Evolutionary conservation across 257 asterid species (phyloP).

Genomic region (Nicotiana sylvestris): DNA sequence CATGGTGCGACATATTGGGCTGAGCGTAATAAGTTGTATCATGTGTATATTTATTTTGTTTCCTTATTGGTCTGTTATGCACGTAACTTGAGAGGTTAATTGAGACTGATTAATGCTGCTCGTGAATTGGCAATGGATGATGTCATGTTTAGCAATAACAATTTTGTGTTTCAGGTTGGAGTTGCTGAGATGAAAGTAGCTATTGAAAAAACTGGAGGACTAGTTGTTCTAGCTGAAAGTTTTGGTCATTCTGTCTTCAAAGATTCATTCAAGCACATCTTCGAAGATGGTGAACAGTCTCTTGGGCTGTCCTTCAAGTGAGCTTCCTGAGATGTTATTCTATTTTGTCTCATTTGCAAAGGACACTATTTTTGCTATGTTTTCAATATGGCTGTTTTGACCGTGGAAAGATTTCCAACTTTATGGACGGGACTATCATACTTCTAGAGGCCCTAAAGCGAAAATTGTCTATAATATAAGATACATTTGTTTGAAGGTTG

Average conservation of each 20-base stretch:
- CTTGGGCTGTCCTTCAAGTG: slow-evolving; percentile 94
- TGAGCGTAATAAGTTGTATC: background rate
- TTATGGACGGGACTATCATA: background rate
- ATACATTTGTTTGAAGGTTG: background rate
- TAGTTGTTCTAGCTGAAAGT: slow-evolving; percentile 91
- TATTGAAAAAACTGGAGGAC: slow-evolving; percentile 94
- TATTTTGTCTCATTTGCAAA: background rate
- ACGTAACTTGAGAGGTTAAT: background rate
- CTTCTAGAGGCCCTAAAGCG: background rate
- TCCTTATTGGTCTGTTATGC: background rate
- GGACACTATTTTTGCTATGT: background rate
- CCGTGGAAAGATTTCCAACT: background rate
- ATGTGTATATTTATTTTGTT: background rate
- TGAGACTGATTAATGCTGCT: background rate
- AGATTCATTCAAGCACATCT: slow-evolving; percentile 80
- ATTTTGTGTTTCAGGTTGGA: slow-evolving; percentile 62
- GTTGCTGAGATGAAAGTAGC: slow-evolving; percentile 99
- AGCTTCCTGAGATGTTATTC: slow-evolving; percentile 29
- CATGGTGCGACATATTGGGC: background rate
- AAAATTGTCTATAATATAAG: background rate
- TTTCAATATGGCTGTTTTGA: background rate
- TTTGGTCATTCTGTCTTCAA: slow-evolving; percentile 98
- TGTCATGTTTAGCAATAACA: background rate
- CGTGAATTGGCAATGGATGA: background rate
- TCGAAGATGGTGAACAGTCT: slow-evolving; percentile 86